Evolutionary conservation across 163 green algal genomes (phyloP).

Genomic region (Prototheca cutis): DNA sequence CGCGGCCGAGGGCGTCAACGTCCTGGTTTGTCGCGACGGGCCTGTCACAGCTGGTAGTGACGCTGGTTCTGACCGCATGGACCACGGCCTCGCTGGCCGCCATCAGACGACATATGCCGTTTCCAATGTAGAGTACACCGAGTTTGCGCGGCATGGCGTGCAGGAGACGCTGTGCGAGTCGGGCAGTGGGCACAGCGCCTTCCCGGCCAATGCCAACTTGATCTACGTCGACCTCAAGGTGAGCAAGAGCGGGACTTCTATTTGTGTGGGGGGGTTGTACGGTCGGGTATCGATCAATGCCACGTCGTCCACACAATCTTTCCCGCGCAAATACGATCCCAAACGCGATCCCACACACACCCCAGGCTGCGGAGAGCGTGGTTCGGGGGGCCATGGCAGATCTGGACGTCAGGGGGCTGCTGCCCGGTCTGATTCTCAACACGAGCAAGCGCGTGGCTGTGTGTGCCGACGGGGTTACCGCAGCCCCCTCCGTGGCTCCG

Average conservation of each 20-base stretch:
- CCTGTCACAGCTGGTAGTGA: background rate
- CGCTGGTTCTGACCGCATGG: too few relatives aligned
- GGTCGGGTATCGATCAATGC: too few relatives aligned
- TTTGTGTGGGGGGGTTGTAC: too few relatives aligned
- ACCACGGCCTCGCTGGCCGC: conserved; percentile 4
- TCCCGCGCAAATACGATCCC: too few relatives aligned
- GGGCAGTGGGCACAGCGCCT: conserved; percentile 44
- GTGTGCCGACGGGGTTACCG: conserved; percentile 7
- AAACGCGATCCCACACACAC: too few relatives aligned
- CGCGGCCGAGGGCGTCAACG: conserved; percentile 92
- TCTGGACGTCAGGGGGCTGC: conserved; percentile 20
- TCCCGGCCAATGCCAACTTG: conserved; percentile 97
- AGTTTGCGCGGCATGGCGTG: conserved; percentile 74
- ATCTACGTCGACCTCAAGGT: conserved; percentile 81
- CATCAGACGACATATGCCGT: conserved; percentile 68
- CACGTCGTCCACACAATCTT: too few relatives aligned
- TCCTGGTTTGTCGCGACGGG: conserved; percentile 43
- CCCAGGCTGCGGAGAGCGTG: conserved; percentile 36
- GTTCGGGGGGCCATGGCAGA: conserved; percentile 38
- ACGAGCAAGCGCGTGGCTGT: conserved; percentile 69
- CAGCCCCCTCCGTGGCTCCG: background rate
- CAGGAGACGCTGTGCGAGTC: conserved; percentile 52
- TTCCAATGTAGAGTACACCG: conserved; percentile 97
- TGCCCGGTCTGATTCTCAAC: conserved; percentile 95
- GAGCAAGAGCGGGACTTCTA: too few relatives aligned